Evolutionary conservation across 2,329 filamentous ascomycete species (phyloP).

Genomic region (Pseudogymnoascus sp.): DNA sequence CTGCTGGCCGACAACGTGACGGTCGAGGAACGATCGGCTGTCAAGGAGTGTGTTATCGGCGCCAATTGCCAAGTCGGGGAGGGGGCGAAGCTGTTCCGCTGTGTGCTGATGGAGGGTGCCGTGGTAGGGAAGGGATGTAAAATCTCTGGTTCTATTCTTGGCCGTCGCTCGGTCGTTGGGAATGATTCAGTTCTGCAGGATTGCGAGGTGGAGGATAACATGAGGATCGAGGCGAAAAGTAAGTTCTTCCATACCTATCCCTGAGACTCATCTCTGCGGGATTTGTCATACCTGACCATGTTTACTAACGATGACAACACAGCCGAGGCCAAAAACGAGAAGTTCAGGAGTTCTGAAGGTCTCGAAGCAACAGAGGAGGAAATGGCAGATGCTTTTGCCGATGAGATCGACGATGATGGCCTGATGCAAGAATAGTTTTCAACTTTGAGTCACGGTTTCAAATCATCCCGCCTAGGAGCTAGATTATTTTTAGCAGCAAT

Average conservation of each 20-base stretch:
- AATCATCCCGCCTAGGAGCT: background rate
- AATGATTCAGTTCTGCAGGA: constrained; percentile 73
- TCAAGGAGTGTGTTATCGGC: constrained; percentile 87
- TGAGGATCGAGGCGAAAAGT: constrained; percentile 74
- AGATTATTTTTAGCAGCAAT: constrained; percentile 1
- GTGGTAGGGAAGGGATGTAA: constrained; percentile 78
- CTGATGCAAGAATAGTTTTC: background rate
- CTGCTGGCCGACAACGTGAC: constrained; percentile 84
- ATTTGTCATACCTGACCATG: background rate
- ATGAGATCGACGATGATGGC: constrained; percentile 19
- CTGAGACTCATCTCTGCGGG: background rate
- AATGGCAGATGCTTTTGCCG: constrained; percentile 40
- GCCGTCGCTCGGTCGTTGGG: constrained; percentile 74
- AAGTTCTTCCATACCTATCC: constrained; percentile 32
- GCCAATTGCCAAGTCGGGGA: constrained; percentile 78
- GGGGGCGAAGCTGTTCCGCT: constrained; percentile 80
- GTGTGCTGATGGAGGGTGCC: constrained; percentile 86
- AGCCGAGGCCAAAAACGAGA: constrained; percentile 62
- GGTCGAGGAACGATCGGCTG: constrained; percentile 80
- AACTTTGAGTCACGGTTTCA: background rate
- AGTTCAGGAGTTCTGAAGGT: constrained; percentile 60
- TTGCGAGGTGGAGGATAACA: constrained; percentile 87
- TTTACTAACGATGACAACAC: constrained; percentile 20
- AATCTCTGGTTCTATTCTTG: constrained; percentile 80
- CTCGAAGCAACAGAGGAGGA: constrained; percentile 58